These are phyloP conservation scores for Dimargaris verticillata DNA, from an alignment of 192 early-diverging fungal species.

Conservation along the genomic window DNA sequence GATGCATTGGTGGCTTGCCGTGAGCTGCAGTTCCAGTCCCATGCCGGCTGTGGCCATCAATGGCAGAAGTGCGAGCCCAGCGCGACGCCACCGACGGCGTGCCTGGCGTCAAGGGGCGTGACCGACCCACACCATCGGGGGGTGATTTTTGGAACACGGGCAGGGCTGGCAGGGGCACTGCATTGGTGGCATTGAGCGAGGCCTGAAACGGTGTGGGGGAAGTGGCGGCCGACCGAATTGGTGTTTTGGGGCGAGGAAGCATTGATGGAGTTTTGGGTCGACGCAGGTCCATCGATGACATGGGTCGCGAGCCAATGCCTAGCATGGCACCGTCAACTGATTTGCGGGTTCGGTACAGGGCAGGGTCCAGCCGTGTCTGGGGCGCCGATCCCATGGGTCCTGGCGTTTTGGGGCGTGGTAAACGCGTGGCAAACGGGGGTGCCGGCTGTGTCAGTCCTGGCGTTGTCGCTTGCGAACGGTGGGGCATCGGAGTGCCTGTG, in stretches of 20 bases:
- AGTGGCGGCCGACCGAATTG: constrained; percentile 1
- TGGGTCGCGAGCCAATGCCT: neutral
- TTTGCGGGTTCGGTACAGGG: neutral
- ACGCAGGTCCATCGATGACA: constrained; percentile 2
- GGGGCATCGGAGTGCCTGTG: neutral
- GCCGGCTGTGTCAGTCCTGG: neutral
- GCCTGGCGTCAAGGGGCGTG: no score
- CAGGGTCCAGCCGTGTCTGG: no score
- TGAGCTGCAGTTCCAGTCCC: no score
- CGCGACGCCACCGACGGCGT: no score
- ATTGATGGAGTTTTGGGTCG: constrained; percentile 5
- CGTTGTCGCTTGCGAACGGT: neutral
- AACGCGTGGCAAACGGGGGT: neutral
- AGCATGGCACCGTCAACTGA: neutral
- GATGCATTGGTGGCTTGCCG: no score
- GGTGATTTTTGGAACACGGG: neutral
- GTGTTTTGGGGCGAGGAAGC: constrained; percentile 9
- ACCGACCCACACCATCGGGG: no score
- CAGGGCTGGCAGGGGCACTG: constrained; percentile 3
- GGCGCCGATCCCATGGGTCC: neutral
- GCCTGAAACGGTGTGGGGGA: neutral
- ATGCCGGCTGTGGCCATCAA: no score
- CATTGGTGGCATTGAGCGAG: no score
- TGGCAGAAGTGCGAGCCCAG: no score
- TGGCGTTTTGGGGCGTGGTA: neutral